Evolutionary conservation across 2,329 filamentous ascomycete genomes (phyloP).

Genomic region (Zopfia rhizophila): DNA sequence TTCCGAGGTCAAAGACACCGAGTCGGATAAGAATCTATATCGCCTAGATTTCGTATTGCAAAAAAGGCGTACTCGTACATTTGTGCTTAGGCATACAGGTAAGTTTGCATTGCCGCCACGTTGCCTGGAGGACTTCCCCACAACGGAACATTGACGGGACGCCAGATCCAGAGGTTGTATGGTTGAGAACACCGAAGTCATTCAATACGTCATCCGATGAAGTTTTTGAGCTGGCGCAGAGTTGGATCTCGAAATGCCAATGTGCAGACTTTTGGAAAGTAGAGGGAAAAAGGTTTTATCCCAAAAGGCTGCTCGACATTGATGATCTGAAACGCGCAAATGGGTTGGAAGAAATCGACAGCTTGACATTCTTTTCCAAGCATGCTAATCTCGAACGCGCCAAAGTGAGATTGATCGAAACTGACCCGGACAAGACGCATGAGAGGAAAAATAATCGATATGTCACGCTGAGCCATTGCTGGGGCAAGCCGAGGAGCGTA

Average conservation of each 20-base stretch:
- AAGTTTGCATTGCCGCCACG: not conserved
- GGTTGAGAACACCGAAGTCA: not conserved
- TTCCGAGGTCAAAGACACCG: not conserved
- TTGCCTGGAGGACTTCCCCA: not conserved
- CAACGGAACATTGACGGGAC: no score
- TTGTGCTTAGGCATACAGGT: slow-evolving; percentile 2
- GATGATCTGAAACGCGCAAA: slow-evolving; percentile 1
- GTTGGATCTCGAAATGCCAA: slow-evolving; percentile 23
- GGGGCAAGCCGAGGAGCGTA: slow-evolving; percentile 11
- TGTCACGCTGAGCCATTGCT: slow-evolving; percentile 21
- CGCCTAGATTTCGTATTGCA: slow-evolving; percentile 11
- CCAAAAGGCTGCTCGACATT: slow-evolving; percentile 16
- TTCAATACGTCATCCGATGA: slow-evolving; percentile 5
- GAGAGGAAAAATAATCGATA: not conserved
- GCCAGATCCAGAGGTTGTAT: no score
- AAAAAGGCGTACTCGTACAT: slow-evolving; percentile 2
- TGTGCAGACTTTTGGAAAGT: slow-evolving; percentile 17
- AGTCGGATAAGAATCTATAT: slow-evolving; percentile 7
- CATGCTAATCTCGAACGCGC: not conserved
- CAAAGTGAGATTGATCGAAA: slow-evolving; percentile 11
- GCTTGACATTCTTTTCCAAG: not conserved
- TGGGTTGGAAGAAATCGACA: slow-evolving; percentile 1
- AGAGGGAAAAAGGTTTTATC: slow-evolving; percentile 11
- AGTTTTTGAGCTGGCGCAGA: slow-evolving; percentile 13
- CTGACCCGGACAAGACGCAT: not conserved